Conservation (phyloP, 1,139 yeast genomes). For the Pichia sp. region DNA sequence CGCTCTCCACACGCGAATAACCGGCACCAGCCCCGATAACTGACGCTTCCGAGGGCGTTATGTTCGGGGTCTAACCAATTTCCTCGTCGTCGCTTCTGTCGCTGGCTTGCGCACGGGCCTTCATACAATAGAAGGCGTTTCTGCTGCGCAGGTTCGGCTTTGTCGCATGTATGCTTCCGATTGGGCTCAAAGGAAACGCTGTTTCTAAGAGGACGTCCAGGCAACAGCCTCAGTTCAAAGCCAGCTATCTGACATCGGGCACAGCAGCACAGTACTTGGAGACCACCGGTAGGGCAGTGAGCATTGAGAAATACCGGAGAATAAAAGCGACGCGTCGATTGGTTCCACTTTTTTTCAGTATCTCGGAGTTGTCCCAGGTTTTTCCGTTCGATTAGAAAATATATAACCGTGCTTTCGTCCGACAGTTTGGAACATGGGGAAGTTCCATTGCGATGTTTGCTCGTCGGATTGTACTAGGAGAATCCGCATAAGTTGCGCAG, state of each 20-base stretch:
- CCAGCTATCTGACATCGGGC: background rate
- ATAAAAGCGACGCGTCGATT: conserved; percentile 2
- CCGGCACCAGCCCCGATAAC: background rate
- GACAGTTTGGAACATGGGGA: conserved; percentile 30
- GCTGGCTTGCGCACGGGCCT: background rate
- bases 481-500: conserved; percentile 86
- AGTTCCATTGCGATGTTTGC: conserved; percentile 93
- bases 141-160: background rate
- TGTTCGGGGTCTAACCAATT: conserved; percentile 1
- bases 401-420: no score
- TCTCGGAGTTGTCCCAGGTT: conserved; percentile 1
- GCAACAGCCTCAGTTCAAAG: background rate
- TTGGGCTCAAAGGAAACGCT: background rate
- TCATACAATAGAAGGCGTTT: background rate
- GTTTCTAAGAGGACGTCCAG: background rate
- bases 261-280: background rate
- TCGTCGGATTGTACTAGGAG: conserved; percentile 91
- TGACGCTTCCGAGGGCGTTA: background rate
- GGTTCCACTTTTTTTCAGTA: background rate
- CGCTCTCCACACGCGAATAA: background rate
- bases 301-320: background rate
- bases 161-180: background rate
- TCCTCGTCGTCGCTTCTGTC: background rate
- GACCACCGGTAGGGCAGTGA: background rate
- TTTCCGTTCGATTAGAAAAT: background rate